These are phyloP conservation scores for Obba rivulosa DNA, from an alignment of 768 basidiomycete species.

Conservation along the genomic window DNA sequence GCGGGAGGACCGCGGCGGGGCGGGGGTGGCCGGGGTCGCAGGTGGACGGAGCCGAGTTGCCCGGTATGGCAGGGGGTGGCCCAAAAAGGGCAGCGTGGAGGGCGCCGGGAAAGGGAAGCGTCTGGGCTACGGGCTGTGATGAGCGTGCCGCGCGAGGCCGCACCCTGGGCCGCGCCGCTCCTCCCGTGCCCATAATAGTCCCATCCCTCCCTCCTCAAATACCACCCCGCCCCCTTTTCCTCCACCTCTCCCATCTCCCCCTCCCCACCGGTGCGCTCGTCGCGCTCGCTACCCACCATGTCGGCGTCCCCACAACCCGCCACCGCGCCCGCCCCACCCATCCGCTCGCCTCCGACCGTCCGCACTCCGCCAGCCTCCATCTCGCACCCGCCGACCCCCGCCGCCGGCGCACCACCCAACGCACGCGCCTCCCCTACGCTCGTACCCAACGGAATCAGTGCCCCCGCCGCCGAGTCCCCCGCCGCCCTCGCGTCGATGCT, in stretches of 20 bases:
- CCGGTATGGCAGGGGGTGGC: too few relatives aligned
- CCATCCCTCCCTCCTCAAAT: conserved; percentile 6
- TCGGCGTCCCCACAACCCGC: conserved; percentile 19
- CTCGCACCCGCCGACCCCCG: background rate
- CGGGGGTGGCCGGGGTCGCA: conserved; percentile 1
- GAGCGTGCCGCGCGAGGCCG: conserved; percentile 10
- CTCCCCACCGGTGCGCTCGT: background rate
- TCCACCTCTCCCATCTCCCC: conserved; percentile 37
- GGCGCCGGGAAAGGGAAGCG: too few relatives aligned
- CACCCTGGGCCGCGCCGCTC: background rate
- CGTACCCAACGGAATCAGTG: conserved; percentile 3
- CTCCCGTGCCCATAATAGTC: conserved; percentile 3
- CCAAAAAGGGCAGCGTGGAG: too few relatives aligned
- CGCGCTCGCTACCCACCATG: conserved; percentile 7
- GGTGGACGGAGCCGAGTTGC: too few relatives aligned
- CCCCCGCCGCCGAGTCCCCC: conserved; percentile 28
- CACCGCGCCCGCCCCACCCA: background rate
- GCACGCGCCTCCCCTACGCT: conserved; percentile 8
- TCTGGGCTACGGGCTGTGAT: too few relatives aligned
- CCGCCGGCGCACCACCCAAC: conserved; percentile 10
- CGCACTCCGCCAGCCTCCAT: conserved; percentile 4
- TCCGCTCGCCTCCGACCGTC: conserved; percentile 15
- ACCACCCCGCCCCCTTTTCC: conserved; percentile 10
- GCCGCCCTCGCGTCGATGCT: conserved; percentile 56
- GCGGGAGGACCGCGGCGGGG: conserved; percentile 6